These are phyloP conservation scores for Ceratocystis alfenasii DNA, from an alignment of 2,329 filamentous ascomycete genomes.

Conservation along the genomic window DNA sequence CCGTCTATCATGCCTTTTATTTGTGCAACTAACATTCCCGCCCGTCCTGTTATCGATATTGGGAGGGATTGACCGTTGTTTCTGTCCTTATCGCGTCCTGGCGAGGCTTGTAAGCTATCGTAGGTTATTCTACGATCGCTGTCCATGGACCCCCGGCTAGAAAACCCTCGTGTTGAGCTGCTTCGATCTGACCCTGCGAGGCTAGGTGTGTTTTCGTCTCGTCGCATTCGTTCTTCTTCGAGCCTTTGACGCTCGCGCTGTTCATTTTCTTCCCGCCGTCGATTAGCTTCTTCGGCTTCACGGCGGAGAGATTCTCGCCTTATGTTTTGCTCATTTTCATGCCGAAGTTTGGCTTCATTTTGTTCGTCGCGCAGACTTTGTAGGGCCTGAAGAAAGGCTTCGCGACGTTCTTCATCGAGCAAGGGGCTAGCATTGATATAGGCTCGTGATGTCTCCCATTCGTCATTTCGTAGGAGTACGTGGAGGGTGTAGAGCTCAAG, in stretches of 20 bases:
- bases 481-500: conserved; percentile 92
- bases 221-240: conserved; percentile 42
- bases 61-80: conserved; percentile 27
- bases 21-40: conserved; percentile 42
- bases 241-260: conserved; percentile 41
- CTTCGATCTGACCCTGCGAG: conserved; percentile 30
- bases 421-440: conserved; percentile 81
- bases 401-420: conserved; percentile 80
- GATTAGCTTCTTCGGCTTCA: conserved; percentile 46
- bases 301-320: conserved; percentile 46
- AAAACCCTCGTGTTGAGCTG: conserved; percentile 11
- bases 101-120: not conserved
- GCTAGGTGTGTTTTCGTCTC: conserved; percentile 39
- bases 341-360: conserved; percentile 55
- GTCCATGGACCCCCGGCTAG: conserved; percentile 2
- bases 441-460: conserved; percentile 90
- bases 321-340: conserved; percentile 44
- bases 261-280: conserved; percentile 47
- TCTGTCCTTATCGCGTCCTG: conserved; percentile 13
- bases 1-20: conserved; percentile 41
- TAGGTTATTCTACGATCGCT: not conserved
- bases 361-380: conserved; percentile 76
- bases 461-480: conserved; percentile 80
- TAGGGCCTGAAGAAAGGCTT: conserved; percentile 77
- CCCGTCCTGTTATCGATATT: conserved; percentile 30